These are phyloP conservation scores for Moniliella sp. DNA, from an alignment of 1,284 basidiomycete genomes.

Conservation along the genomic window DNA sequence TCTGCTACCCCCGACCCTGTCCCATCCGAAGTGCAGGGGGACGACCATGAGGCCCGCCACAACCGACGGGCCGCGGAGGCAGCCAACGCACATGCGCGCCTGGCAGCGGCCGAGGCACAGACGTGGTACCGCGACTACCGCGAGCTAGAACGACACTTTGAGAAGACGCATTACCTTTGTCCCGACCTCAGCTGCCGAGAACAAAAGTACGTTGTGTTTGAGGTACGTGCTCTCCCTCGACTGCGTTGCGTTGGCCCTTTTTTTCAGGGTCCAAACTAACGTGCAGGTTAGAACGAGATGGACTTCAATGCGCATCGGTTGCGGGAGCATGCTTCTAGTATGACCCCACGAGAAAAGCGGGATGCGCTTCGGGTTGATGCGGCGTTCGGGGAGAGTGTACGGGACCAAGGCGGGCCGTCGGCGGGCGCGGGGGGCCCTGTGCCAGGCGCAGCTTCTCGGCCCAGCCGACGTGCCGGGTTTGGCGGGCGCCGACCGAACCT, in stretches of 20 bases:
- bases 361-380: slow-evolving; percentile 58
- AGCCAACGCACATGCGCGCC: too few relatives aligned
- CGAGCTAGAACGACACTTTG: slow-evolving; percentile 33
- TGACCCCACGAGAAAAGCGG: slow-evolving; percentile 54
- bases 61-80: too few relatives aligned
- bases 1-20: slow-evolving; percentile 57
- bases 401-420: slow-evolving; percentile 17
- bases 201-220: slow-evolving; percentile 85
- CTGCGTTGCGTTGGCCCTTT: not conserved
- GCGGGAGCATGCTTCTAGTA: slow-evolving; percentile 57
- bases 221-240: not conserved
- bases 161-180: slow-evolving; percentile 53
- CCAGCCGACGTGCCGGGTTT: too few relatives aligned
- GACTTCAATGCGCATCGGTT: slow-evolving; percentile 84
- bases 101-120: slow-evolving; percentile 24
- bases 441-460: too few relatives aligned
- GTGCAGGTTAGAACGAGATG: slow-evolving; percentile 40
- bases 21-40: too few relatives aligned
- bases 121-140: slow-evolving; percentile 21
- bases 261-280: not conserved
- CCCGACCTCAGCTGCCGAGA: slow-evolving; percentile 52
- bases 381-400: slow-evolving; percentile 51
- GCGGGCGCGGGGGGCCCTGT: slow-evolving; percentile 14
- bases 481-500: too few relatives aligned
- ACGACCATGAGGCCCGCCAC: too few relatives aligned